These are phyloP conservation scores for Ulmus americana DNA, from an alignment of 331 rosid genomes.

Conservation along the genomic window DNA sequence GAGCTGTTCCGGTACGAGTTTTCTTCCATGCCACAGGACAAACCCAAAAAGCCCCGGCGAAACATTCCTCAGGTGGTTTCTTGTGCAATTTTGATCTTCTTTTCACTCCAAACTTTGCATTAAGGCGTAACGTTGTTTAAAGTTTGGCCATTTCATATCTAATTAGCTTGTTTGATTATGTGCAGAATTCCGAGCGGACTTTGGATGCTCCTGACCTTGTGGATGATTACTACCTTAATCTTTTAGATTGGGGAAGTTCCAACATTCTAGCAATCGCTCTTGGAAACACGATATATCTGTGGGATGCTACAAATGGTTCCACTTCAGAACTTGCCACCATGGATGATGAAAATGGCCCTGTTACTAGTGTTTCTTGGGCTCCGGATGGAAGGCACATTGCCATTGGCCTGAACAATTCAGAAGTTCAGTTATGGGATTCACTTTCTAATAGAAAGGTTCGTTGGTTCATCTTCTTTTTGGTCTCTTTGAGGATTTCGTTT, in stretches of 20 bases:
- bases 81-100: neutral
- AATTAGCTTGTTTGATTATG: no score
- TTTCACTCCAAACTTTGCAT: no score
- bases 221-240: conserved; percentile 8
- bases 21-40: neutral
- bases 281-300: neutral
- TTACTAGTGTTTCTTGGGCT: conserved; percentile 16
- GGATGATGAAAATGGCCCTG: conserved; percentile 1
- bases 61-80: neutral
- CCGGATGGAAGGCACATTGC: conserved; percentile 5
- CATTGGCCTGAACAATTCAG: conserved; percentile 8
- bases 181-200: neutral
- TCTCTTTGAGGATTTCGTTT: no score
- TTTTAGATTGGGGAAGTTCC: conserved; percentile 2
- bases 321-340: neutral
- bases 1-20: neutral
- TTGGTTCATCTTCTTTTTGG: neutral
- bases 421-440: conserved; percentile 8
- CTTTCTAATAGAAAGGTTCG: neutral
- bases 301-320: neutral
- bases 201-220: conserved; percentile 8
- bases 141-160: no score
- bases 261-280: conserved; percentile 6
- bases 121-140: no score
- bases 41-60: neutral